A percentile compares a stretch with the other conserved stretches of the same genome.
Conservation (phyloP, 192 early-diverging fungal species). For the Entomortierella lignicola region DNA sequence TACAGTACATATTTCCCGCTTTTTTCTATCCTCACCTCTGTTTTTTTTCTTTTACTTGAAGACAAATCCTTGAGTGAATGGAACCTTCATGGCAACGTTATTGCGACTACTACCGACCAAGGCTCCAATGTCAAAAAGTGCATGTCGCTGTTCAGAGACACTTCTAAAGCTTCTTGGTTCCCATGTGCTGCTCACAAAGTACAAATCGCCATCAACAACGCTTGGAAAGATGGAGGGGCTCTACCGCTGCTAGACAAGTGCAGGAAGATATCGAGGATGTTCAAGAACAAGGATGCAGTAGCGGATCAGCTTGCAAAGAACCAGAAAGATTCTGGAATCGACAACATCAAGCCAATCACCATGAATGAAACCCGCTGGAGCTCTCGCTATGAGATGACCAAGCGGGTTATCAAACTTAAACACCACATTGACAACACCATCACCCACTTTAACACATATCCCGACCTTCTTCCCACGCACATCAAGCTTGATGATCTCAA, state of each 20-base stretch:
- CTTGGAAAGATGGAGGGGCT: conserved; percentile 3
- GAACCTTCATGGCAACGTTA: conserved; percentile 5
- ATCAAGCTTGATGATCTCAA: conserved; percentile 8
- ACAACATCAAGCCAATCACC: conserved; percentile 8
- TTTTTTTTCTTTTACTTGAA: conserved; percentile 5
- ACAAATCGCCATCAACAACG: conserved; percentile 19
- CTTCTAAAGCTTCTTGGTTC: not conserved
- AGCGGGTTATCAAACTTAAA: conserved; percentile 4
- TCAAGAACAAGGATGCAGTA: conserved; percentile 12
- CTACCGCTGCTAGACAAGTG: conserved; percentile 15
- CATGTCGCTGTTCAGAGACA: not conserved
- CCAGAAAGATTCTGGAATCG: not conserved
- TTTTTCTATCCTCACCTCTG: not conserved
- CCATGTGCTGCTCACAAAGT: conserved; percentile 20
- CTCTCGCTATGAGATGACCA: conserved; percentile 11
- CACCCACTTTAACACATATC: not conserved
- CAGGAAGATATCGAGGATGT: conserved; percentile 7
- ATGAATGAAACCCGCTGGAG: conserved; percentile 16
- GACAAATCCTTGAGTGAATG: conserved; percentile 1
- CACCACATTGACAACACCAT: not conserved
- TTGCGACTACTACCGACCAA: conserved; percentile 12
- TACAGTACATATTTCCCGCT: not conserved
- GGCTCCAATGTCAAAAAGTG: conserved; percentile 24
- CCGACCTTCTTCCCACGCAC: conserved; percentile 4
- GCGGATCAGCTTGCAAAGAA: conserved; percentile 2